Evolutionary conservation across 2,329 filamentous ascomycete species (phyloP).

Genomic region (Aspergillus clavatus): DNA sequence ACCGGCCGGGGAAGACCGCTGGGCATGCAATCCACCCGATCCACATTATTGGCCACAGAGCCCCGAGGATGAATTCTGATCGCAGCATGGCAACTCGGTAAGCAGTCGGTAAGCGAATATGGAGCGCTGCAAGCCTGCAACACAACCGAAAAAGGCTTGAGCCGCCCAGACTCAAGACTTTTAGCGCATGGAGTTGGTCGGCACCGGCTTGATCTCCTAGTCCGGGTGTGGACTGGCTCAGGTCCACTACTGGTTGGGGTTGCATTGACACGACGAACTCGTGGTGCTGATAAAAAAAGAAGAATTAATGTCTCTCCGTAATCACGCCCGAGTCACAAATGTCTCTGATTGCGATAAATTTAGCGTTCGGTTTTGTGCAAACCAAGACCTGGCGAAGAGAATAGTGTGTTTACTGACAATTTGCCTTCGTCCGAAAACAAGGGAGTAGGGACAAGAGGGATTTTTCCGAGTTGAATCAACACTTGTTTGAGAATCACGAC

Average conservation of each 20-base stretch:
- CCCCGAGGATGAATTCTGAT: no score
- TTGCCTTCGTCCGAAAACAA: not conserved
- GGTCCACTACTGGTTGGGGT: slow-evolving; percentile 8
- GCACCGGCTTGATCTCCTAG: not conserved
- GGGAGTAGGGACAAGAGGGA: not conserved
- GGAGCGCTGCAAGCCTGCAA: not conserved
- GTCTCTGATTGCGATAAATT: not conserved
- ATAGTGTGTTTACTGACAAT: not conserved
- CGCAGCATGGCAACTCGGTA: not conserved
- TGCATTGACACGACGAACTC: slow-evolving; percentile 4
- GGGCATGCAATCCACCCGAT: not conserved
- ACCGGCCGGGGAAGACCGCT: not conserved
- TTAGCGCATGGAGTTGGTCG: no score
- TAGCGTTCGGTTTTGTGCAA: not conserved
- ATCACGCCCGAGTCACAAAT: not conserved
- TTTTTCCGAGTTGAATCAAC: not conserved
- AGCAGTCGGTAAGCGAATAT: not conserved
- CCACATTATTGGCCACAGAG: not conserved
- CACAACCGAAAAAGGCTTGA: not conserved
- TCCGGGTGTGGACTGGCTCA: not conserved
- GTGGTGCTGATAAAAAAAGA: not conserved
- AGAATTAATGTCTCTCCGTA: no score
- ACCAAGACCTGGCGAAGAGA: not conserved
- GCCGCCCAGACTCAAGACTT: not conserved
- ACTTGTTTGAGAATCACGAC: not conserved